Percentiles rank a stretch among this genome's conserved stretches.
These are phyloP conservation scores for Solanum neorickii DNA, from an alignment of 257 asterid species.

Conservation along the genomic window DNA sequence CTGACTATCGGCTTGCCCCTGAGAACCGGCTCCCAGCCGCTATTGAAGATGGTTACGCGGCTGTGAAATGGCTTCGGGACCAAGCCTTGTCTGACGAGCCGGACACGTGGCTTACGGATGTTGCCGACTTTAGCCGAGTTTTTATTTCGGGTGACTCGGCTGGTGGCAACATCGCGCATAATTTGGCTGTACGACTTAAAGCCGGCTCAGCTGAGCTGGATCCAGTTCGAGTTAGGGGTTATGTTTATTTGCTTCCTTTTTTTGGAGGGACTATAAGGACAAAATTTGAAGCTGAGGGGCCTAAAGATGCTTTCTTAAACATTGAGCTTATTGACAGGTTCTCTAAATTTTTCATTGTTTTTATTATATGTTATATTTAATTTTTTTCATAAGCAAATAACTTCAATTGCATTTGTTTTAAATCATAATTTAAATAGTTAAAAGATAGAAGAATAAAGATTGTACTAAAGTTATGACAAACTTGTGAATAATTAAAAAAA, in stretches of 20 bases:
- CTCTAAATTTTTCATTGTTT: neutral
- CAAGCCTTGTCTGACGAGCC: conserved; percentile 36
- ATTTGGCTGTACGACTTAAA: conserved; percentile 45
- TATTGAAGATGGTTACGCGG: conserved; percentile 49
- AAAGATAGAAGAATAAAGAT: too few species aligned
- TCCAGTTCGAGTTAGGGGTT: conserved; percentile 63
- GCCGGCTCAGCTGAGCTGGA: conserved; percentile 29
- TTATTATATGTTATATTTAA: neutral
- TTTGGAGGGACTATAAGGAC: conserved; percentile 62
- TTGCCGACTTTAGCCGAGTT: conserved; percentile 39
- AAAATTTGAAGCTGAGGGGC: conserved; percentile 55
- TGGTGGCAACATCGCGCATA: conserved; percentile 66
- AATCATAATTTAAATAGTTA: neutral
- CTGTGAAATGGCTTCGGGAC: conserved; percentile 54
- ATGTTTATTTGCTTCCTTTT: conserved; percentile 54
- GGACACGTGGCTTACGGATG: conserved; percentile 46
- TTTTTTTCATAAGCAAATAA: neutral
- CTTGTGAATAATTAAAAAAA: neutral
- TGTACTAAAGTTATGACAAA: neutral
- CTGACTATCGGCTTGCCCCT: conserved; percentile 68
- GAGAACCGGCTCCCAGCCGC: conserved; percentile 71
- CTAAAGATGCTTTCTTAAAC: conserved; percentile 58
- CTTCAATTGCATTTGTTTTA: neutral
- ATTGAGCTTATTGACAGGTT: conserved; percentile 68
- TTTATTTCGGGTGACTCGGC: conserved; percentile 70